Percentiles rank a stretch among this genome's conserved stretches.
Evolutionary conservation across 306 rosid species (phyloP).

Genomic region (Acacia melanoxylon): DNA sequence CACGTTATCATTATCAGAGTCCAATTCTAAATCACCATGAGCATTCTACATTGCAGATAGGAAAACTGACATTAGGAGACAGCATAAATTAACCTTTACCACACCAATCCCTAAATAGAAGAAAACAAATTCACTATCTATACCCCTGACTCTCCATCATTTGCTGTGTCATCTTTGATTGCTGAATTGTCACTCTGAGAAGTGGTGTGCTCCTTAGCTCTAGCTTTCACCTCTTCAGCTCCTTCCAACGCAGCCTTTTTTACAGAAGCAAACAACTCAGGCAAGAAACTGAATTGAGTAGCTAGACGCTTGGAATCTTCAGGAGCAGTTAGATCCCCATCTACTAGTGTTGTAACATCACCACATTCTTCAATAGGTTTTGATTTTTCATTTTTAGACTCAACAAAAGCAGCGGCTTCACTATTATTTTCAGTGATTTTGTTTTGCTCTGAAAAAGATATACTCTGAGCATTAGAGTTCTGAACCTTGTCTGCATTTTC

Average conservation of each 20-base stretch:
- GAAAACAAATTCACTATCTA: conserved; percentile 38
- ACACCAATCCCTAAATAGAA: conserved; percentile 10
- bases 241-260: conserved; percentile 74
- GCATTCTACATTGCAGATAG: conserved; percentile 54
- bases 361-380: conserved; percentile 42
- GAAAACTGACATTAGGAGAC: conserved; percentile 30
- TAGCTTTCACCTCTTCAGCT: conserved; percentile 58
- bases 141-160: conserved; percentile 64
- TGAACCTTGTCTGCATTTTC: conserved; percentile 37
- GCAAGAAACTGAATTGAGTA: conserved; percentile 64
- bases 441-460: conserved; percentile 39
- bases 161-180: conserved; percentile 47
- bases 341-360: conserved; percentile 42
- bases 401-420: conserved; percentile 35
- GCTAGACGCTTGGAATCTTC: conserved; percentile 50
- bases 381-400: conserved; percentile 34
- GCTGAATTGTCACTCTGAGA: conserved; percentile 35
- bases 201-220: conserved; percentile 41
- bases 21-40: conserved; percentile 69
- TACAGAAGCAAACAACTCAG: conserved; percentile 85
- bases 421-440: conserved; percentile 35
- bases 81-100: conserved; percentile 23
- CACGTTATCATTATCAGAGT: conserved; percentile 61
- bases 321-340: conserved; percentile 40
- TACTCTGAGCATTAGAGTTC: conserved; percentile 35